Conservation (phyloP, 2,329 filamentous ascomycete species). For the Fusarium liriodendri region DNA sequence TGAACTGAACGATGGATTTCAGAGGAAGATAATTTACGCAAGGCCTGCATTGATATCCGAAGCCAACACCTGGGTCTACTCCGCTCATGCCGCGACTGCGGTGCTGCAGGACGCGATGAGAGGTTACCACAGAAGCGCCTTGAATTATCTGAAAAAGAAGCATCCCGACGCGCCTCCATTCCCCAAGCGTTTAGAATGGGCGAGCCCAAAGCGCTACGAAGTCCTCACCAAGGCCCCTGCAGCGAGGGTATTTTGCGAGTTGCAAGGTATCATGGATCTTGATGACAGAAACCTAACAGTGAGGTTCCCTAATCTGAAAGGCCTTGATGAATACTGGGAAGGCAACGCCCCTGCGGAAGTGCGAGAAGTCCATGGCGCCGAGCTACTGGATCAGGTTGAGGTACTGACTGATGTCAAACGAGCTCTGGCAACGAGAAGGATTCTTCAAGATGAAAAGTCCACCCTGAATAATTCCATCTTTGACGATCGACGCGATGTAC, state of each 20-base stretch:
- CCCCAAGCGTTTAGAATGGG: not conserved
- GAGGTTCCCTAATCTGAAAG: not conserved
- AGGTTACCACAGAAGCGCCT: not conserved
- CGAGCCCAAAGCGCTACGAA: not conserved
- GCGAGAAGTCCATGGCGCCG: too few species aligned
- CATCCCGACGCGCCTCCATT: not conserved
- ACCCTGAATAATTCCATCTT: not conserved
- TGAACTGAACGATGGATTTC: slow-evolving; percentile 4
- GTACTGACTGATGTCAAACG: too few species aligned
- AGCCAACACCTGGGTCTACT: slow-evolving; percentile 18
- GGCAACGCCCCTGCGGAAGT: too few species aligned
- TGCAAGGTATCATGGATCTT: not conserved
- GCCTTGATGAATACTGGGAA: not conserved
- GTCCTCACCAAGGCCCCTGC: not conserved
- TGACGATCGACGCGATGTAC: not conserved
- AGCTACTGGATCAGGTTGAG: too few species aligned
- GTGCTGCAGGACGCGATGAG: slow-evolving; percentile 9
- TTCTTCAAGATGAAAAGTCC: not conserved
- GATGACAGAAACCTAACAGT: not conserved
- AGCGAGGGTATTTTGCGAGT: not conserved
- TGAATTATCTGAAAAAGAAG: not conserved
- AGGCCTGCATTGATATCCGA: not conserved
- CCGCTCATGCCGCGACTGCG: slow-evolving; percentile 2
- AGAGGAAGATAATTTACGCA: slow-evolving; percentile 8
- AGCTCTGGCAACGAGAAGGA: too few species aligned